phyloP scores from a whole-genome alignment of 2,329 filamentous ascomycete genomes.

The Trichoderma aggressivum region DNA sequence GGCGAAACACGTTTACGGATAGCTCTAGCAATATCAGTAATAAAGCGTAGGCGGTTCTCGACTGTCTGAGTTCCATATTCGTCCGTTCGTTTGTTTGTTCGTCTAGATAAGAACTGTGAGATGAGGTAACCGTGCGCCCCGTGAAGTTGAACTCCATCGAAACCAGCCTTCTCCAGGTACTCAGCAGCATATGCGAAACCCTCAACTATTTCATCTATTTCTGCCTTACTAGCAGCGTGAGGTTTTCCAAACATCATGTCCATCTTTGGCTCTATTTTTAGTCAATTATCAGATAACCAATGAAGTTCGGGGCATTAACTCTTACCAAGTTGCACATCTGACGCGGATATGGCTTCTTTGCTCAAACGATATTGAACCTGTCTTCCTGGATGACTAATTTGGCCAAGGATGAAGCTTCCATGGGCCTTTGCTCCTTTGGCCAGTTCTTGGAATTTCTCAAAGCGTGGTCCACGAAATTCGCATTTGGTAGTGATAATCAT shows the following conservation, averaged over 20 bases:
- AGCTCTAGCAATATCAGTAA: neutral
- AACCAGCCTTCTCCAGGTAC: neutral
- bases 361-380: neutral
- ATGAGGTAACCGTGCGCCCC: neutral
- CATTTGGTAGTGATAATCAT: neutral
- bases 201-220: neutral
- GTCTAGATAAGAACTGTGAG: neutral
- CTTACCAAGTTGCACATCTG: neutral
- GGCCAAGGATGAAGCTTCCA: neutral
- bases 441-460: neutral
- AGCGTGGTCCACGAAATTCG: neutral
- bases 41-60: neutral
- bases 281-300: neutral
- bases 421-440: neutral
- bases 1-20: neutral
- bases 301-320: neutral
- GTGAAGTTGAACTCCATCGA: neutral
- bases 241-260: neutral
- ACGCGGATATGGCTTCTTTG: neutral
- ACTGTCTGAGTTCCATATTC: neutral
- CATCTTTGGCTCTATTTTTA: neutral
- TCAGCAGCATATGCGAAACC: neutral
- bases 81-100: neutral
- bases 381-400: neutral
- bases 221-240: neutral